These are phyloP conservation scores for Yamadazyma blattariae DNA, from an alignment of 1,139 yeast species.

Conservation along the genomic window DNA sequence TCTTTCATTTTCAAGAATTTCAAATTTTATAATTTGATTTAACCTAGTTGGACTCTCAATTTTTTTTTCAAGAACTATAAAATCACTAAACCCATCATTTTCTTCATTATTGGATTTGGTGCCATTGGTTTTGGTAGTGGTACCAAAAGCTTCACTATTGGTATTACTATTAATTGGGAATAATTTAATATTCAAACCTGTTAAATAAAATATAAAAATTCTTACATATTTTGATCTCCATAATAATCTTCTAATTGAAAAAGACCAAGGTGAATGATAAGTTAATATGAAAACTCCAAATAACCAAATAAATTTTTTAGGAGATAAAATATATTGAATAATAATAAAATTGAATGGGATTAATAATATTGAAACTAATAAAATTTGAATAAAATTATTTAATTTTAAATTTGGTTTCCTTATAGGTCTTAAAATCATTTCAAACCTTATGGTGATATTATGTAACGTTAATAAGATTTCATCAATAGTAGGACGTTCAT, in stretches of 20 bases:
- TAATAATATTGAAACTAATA: constrained; percentile 29
- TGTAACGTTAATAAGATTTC: constrained; percentile 52
- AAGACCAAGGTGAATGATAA: constrained; percentile 54
- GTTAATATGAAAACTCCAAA: constrained; percentile 42
- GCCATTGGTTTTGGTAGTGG: no score
- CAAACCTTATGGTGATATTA: constrained; percentile 47
- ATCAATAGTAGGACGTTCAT: constrained; percentile 55
- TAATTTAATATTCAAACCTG: constrained; percentile 41
- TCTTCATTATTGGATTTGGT: constrained; percentile 11
- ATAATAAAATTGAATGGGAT: constrained; percentile 49
- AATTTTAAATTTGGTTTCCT: constrained; percentile 27
- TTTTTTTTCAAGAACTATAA: constrained; percentile 39
- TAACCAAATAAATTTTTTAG: constrained; percentile 34
- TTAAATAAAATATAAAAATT: constrained; percentile 37
- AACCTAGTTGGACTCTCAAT: constrained; percentile 41
- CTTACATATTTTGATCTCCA: constrained; percentile 56
- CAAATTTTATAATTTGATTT: constrained; percentile 48
- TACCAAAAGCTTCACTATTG: constrained; percentile 8
- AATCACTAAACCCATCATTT: constrained; percentile 25
- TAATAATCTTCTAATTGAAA: constrained; percentile 45
- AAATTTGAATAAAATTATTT: constrained; percentile 28
- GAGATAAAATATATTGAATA: constrained; percentile 32
- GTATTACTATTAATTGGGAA: constrained; percentile 16
- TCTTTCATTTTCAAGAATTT: constrained; percentile 55
- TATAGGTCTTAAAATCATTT: constrained; percentile 42